Conservation (phyloP, 345 rosid genomes). For the Citrus unshiu region DNA sequence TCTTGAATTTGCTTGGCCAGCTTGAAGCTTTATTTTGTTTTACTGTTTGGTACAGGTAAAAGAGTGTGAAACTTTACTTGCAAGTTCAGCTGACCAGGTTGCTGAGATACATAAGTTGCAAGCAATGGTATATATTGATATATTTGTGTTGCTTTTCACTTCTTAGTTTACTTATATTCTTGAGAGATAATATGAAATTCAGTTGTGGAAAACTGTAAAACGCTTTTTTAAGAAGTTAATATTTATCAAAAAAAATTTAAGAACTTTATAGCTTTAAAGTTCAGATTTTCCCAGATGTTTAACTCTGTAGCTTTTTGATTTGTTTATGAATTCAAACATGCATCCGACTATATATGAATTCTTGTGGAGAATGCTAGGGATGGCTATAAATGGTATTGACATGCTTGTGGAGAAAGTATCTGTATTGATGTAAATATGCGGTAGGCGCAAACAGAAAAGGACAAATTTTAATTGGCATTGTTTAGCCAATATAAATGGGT, state of each 20-base stretch:
- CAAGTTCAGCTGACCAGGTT: conserved; percentile 54
- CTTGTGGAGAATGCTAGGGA: neutral
- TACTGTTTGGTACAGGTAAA: conserved; percentile 49
- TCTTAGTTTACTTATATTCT: conserved; percentile 5
- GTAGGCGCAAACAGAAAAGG: neutral
- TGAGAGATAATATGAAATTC: neutral
- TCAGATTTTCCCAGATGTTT: neutral
- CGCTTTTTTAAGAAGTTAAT: neutral
- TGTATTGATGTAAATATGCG: neutral
- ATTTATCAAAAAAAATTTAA: neutral
- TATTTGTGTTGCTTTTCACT: conserved; percentile 8
- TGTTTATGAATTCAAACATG: neutral
- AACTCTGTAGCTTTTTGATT: neutral
- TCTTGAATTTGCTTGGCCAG: conserved; percentile 15
- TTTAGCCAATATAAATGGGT: neutral
- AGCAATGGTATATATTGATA: conserved; percentile 53
- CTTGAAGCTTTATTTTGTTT: conserved; percentile 16
- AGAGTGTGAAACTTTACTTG: conserved; percentile 55
- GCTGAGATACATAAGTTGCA: conserved; percentile 60
- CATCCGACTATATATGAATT: neutral
- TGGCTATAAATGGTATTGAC: neutral
- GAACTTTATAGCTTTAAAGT: neutral
- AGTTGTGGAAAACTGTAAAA: neutral
- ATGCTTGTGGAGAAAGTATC: neutral
- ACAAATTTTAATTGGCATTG: neutral